phyloP scores from a whole-genome alignment of 352 stramenopile genomes.

The Phytophthora pseudosyringae region DNA sequence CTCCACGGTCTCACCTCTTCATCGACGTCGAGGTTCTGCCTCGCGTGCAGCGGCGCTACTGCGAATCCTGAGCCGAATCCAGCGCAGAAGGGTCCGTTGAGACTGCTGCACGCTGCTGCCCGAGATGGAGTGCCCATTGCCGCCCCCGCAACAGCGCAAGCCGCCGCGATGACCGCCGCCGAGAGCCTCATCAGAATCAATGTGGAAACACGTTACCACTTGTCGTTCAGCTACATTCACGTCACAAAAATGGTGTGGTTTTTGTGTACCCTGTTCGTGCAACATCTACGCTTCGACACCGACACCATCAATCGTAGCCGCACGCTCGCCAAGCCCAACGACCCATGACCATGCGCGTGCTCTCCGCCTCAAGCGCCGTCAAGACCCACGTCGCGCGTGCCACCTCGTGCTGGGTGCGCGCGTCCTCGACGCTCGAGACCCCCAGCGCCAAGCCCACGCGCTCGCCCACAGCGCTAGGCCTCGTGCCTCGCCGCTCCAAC shows the following conservation, averaged over 20 bases:
- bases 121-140: background rate
- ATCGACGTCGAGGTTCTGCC: slow-evolving; percentile 47
- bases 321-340: slow-evolving; percentile 17
- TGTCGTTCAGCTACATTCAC: slow-evolving; percentile 15
- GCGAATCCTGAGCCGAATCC: slow-evolving; percentile 36
- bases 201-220: slow-evolving; percentile 22
- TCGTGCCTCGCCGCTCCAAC: slow-evolving; percentile 65
- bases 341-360: slow-evolving; percentile 50
- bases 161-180: slow-evolving; percentile 3
- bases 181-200: slow-evolving; percentile 24
- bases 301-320: slow-evolving; percentile 38
- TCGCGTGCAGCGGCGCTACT: slow-evolving; percentile 45
- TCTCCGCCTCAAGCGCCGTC: slow-evolving; percentile 39
- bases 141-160: slow-evolving; percentile 11
- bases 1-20: slow-evolving; percentile 42
- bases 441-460: slow-evolving; percentile 33
- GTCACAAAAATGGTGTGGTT: background rate
- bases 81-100: slow-evolving; percentile 72
- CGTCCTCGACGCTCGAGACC: slow-evolving; percentile 47
- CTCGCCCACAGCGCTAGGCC: slow-evolving; percentile 69
- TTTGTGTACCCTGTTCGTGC: slow-evolving; percentile 15
- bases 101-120: slow-evolving; percentile 55
- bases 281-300: slow-evolving; percentile 9
- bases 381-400: slow-evolving; percentile 41
- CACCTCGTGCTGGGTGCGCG: slow-evolving; percentile 51